Percentiles rank a stretch among this genome's conserved stretches.
phyloP scores from a whole-genome alignment of 1,284 basidiomycete species.

The Moesziomyces globuligerus region DNA sequence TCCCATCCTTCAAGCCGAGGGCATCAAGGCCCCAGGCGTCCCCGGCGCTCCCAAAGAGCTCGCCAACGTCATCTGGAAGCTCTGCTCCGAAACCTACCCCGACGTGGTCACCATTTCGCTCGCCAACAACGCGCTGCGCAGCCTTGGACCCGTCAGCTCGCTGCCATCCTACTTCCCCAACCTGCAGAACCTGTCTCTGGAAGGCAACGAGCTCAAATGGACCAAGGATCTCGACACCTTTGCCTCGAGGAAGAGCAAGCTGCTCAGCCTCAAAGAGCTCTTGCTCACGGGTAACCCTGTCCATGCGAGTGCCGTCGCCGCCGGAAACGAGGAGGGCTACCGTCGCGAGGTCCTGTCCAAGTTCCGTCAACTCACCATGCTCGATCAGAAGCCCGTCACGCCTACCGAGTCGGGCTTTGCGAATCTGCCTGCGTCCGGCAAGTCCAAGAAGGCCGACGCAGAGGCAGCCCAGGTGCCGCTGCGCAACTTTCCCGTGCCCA shows the following conservation, averaged over 20 bases:
- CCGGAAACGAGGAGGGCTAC: conserved; percentile 74
- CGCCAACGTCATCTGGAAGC: conserved; percentile 83
- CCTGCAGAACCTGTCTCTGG: conserved; percentile 77
- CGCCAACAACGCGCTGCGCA: conserved; percentile 53
- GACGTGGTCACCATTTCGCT: conserved; percentile 69
- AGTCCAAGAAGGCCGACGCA: conserved; percentile 48
- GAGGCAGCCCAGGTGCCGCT: conserved; percentile 58
- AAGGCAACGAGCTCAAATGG: conserved; percentile 69
- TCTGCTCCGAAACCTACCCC: conserved; percentile 80
- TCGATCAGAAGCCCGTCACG: conserved; percentile 77
- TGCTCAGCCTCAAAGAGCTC: conserved; percentile 72
- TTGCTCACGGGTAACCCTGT: conserved; percentile 83
- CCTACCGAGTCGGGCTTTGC: conserved; percentile 74
- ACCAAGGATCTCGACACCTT: conserved; percentile 58
- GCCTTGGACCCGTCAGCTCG: conserved; percentile 41
- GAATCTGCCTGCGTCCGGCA: conserved; percentile 75
- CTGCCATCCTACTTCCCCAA: conserved; percentile 71
- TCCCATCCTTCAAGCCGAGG: conserved; percentile 75
- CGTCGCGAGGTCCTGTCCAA: conserved; percentile 46
- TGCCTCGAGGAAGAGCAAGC: conserved; percentile 42
- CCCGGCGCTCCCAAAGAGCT: conserved; percentile 74
- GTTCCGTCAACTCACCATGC: conserved; percentile 48
- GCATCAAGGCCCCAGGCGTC: conserved; percentile 76
- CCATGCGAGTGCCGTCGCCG: conserved; percentile 74
- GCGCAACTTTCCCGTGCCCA: conserved; percentile 75